Percentiles rank a stretch among this genome's conserved stretches.
phyloP scores from a whole-genome alignment of 345 rosid species.

The Iberis pinnata region DNA sequence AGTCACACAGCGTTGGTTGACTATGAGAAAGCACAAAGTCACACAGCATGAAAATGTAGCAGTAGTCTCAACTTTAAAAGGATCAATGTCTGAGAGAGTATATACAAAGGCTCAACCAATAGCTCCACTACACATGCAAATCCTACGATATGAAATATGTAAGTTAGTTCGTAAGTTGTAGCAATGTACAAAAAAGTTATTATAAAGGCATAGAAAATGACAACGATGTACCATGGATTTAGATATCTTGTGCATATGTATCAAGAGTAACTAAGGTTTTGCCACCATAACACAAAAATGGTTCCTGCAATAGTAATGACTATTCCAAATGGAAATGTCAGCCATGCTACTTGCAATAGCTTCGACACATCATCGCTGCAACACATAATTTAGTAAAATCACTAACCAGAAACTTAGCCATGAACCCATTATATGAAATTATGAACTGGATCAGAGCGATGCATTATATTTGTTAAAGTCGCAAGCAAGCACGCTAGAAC shows the following conservation, averaged over 20 bases:
- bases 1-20: conserved; percentile 59
- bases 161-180: conserved; percentile 2
- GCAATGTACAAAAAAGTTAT: conserved; percentile 29
- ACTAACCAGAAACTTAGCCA: neutral
- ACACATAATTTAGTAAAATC: conserved; percentile 13
- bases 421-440: neutral
- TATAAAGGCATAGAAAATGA: neutral
- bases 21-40: conserved; percentile 62
- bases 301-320: conserved; percentile 46
- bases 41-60: conserved; percentile 79
- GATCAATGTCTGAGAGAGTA: conserved; percentile 78
- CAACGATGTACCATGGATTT: conserved; percentile 60
- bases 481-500: conserved; percentile 83
- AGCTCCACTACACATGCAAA: conserved; percentile 82
- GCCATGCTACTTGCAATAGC: conserved; percentile 78
- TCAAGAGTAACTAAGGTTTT: conserved; percentile 52
- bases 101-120: conserved; percentile 81
- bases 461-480: conserved; percentile 51
- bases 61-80: conserved; percentile 58
- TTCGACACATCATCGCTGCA: conserved; percentile 46
- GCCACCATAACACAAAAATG: conserved; percentile 75
- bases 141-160: conserved; percentile 40
- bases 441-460: neutral
- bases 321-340: conserved; percentile 64
- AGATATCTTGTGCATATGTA: conserved; percentile 67